A percentile compares a stretch with the other conserved stretches of the same genome.
These are phyloP conservation scores for Radiomyces spectabilis DNA, from an alignment of 192 early-diverging fungal genomes.

Conservation along the genomic window DNA sequence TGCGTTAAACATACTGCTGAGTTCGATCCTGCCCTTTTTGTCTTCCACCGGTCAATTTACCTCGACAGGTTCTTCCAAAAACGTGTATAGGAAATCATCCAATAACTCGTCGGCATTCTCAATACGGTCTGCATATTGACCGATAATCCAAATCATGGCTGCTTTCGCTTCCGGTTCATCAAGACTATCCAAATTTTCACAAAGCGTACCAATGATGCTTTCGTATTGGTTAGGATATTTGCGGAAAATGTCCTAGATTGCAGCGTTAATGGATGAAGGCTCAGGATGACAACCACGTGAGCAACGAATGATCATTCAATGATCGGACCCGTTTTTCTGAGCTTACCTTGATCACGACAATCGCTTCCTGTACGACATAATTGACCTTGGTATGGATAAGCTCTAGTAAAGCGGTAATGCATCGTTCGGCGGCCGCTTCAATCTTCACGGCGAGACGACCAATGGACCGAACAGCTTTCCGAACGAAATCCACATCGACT, in stretches of 20 bases:
- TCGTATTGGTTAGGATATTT: slow-evolving; percentile 98
- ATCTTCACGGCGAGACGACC: slow-evolving; percentile 98
- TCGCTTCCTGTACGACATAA: slow-evolving; percentile 97
- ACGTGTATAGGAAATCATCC: slow-evolving; percentile 79
- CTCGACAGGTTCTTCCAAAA: slow-evolving; percentile 83
- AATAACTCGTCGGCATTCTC: slow-evolving; percentile 92
- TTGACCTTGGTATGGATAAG: slow-evolving; percentile 95
- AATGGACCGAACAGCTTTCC: slow-evolving; percentile 93
- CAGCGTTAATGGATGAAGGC: background rate
- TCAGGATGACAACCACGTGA: background rate
- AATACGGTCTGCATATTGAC: slow-evolving; percentile 96
- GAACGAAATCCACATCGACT: slow-evolving; percentile 97
- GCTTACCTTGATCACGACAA: slow-evolving; percentile 85
- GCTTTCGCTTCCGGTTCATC: slow-evolving; percentile 98
- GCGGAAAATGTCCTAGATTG: slow-evolving; percentile 82
- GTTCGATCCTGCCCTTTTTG: background rate
- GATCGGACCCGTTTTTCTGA: background rate
- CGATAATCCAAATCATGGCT: slow-evolving; percentile 99
- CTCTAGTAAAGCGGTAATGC: slow-evolving; percentile 81
- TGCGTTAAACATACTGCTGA: too few relatives aligned
- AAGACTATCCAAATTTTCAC: slow-evolving; percentile 91
- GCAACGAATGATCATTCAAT: background rate
- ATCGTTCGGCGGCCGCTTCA: slow-evolving; percentile 75
- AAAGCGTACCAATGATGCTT: slow-evolving; percentile 83
- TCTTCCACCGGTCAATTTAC: slow-evolving; percentile 8